Evolutionary conservation across 2,329 filamentous ascomycete species (phyloP), one percentile per base, ranked within the genome.

Genomic region (Dendrostoma leiphaemia): DNA sequence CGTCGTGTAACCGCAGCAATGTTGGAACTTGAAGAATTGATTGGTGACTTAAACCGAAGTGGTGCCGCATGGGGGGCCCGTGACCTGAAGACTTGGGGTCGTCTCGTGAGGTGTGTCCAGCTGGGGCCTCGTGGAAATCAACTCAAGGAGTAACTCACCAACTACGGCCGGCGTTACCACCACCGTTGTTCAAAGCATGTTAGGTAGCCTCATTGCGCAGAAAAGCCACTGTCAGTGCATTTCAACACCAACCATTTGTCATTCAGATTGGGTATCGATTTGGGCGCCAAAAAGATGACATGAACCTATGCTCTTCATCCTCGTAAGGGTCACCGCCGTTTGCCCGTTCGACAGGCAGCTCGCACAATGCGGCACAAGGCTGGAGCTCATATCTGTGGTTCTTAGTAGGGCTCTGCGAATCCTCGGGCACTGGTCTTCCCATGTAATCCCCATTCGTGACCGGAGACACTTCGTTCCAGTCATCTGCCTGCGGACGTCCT

Each of bases 251-350:
- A 23, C 13, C 5, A 23, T 15, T 7, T 43, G 19, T 43, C 9
- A 34, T 26, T 35, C 23, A 34, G 19, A 21, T 38, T 26, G 43
- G 49, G 13, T 48, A 43, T 48, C n/a, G 21, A 45, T 54, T 48
- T 31, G 43, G 47, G 13, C 52, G 43, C 48, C 55, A 55, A 26
- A 55, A 55, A 13, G 37, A 51, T 23, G 55, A 49, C 32, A 34
- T 48, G 38, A 55, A 57, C 8, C 21, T 52, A 23, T 51, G 43
- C 44, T 57, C 55, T 44, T 51, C 47, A 15, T 49, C 40, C 28
- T 24, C 15, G 24, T 26, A 12, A 31, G 43, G 26, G 29, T 3
- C n/a, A 23, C 13, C 12, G 32, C 28, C 28, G 12, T 23, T 10
- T 9, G 17, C 19, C 37, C 3, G 34, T 12, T 34, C 12, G 21